phyloP scores from a whole-genome alignment of 2,329 filamentous ascomycete genomes.

The Diaporthe sp. region DNA sequence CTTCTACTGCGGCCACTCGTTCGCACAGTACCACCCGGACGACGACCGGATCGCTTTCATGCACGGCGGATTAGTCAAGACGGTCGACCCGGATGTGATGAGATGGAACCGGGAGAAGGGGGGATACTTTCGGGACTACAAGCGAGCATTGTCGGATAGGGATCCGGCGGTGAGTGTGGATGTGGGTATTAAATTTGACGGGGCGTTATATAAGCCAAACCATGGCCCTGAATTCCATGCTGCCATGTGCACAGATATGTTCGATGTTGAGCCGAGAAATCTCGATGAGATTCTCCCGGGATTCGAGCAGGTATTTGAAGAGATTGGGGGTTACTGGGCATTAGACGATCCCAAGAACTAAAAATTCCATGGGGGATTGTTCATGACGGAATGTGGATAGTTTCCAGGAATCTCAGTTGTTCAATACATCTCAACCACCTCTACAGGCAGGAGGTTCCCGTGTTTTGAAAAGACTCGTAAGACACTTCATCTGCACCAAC shows the following conservation, averaged over 20 bases:
- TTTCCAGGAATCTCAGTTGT: not conserved
- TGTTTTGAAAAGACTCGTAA: not conserved
- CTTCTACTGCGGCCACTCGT: constrained; percentile 47
- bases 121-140: constrained; percentile 45
- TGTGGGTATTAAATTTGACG: constrained; percentile 36
- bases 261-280: constrained; percentile 33
- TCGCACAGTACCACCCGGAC: constrained; percentile 47
- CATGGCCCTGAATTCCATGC: constrained; percentile 26
- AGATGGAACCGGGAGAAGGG: constrained; percentile 40
- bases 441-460: not conserved
- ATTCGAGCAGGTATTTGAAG: not conserved
- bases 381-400: no score
- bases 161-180: constrained; percentile 29
- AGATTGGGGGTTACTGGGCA: constrained; percentile 5
- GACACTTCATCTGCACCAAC: not conserved
- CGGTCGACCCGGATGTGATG: constrained; percentile 39
- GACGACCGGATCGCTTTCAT: constrained; percentile 43
- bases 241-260: constrained; percentile 36
- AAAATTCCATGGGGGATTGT: not conserved
- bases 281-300: constrained; percentile 36
- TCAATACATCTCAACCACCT: not conserved
- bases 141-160: constrained; percentile 35
- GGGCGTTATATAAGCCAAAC: constrained; percentile 31
- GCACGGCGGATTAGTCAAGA: constrained; percentile 47
- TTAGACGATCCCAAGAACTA: not conserved